These are phyloP conservation scores for Sporothrix brunneoviolacea DNA, from an alignment of 2,329 filamentous ascomycete genomes.

Conservation along the genomic window DNA sequence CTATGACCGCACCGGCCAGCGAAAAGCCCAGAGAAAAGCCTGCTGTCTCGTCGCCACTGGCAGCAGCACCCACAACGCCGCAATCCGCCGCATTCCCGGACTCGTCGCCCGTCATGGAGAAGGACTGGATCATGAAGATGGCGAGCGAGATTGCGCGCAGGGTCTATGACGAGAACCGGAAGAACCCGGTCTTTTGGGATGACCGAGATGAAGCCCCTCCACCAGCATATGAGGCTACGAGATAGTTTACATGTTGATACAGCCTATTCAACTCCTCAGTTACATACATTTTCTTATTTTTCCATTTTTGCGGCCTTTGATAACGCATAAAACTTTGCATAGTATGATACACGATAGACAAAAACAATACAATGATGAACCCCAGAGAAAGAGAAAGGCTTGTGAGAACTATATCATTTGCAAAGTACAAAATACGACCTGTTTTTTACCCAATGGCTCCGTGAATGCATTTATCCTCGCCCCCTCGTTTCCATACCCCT, in stretches of 20 bases:
- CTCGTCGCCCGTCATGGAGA: slow-evolving; percentile 60
- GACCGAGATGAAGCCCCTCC: slow-evolving; percentile 53
- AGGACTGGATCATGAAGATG: slow-evolving; percentile 89
- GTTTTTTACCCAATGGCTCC: too few species aligned
- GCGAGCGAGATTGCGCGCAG: slow-evolving; percentile 82
- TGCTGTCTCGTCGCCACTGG: slow-evolving; percentile 3
- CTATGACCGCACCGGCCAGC: background rate
- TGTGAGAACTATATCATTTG: too few species aligned
- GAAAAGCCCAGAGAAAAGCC: slow-evolving; percentile 1
- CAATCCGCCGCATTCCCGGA: slow-evolving; percentile 29
- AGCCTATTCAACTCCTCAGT: background rate
- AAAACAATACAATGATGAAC: too few species aligned
- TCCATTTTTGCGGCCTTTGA: background rate
- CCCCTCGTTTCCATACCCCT: too few species aligned
- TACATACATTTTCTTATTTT: background rate
- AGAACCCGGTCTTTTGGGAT: slow-evolving; percentile 45
- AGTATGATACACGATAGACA: too few species aligned
- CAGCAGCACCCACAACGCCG: background rate
- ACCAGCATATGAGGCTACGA: slow-evolving; percentile 49
- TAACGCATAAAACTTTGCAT: too few species aligned
- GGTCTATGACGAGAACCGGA: slow-evolving; percentile 78
- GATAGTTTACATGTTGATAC: slow-evolving; percentile 4
- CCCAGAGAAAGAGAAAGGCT: too few species aligned
- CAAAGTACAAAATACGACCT: too few species aligned
- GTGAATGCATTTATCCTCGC: too few species aligned